Conservation (phyloP, 768 basidiomycete genomes). For the Imleria badia region DNA sequence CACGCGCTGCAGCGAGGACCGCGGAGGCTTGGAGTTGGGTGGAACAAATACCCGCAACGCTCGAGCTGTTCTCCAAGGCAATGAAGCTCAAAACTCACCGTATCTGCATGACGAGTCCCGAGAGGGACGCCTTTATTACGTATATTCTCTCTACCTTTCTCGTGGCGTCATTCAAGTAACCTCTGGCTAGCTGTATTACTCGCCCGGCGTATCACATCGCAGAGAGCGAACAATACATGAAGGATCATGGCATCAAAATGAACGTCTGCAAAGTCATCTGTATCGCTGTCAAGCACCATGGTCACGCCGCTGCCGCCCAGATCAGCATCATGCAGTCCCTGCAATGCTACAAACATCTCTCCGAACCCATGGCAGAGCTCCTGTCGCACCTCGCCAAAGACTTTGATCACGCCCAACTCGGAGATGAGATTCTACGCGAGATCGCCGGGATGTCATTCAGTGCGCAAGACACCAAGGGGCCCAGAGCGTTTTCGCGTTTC, state of each 20-base stretch:
- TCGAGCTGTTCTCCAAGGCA: slow-evolving; percentile 71
- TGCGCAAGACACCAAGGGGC: slow-evolving; percentile 84
- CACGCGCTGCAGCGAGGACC: slow-evolving; percentile 42
- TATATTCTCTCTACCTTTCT: slow-evolving; percentile 9
- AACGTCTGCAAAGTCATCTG: slow-evolving; percentile 90
- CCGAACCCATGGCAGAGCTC: slow-evolving; percentile 92
- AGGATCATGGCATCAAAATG: slow-evolving; percentile 62
- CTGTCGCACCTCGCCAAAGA: slow-evolving; percentile 76
- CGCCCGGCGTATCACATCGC: slow-evolving; percentile 84
- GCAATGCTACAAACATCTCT: slow-evolving; percentile 92
- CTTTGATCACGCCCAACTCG: slow-evolving; percentile 85
- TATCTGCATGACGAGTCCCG: slow-evolving; percentile 87
- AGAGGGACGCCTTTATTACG: slow-evolving; percentile 85
- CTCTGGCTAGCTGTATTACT: slow-evolving; percentile 69
- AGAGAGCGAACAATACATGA: slow-evolving; percentile 89
- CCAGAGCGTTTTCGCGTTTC: slow-evolving; percentile 83
- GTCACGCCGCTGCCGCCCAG: slow-evolving; percentile 79
- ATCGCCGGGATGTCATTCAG: slow-evolving; percentile 77
- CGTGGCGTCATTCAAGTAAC: slow-evolving; percentile 1
- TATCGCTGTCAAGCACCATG: slow-evolving; percentile 87
- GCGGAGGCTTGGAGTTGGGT: slow-evolving; percentile 69
- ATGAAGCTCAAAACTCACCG: slow-evolving; percentile 68
- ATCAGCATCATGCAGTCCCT: slow-evolving; percentile 89
- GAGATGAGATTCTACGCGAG: slow-evolving; percentile 89
- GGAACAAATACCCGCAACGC: slow-evolving; percentile 67